A percentile compares a stretch with the other conserved stretches of the same genome.
phyloP scores from a whole-genome alignment of 345 rosid species.

The Pugionium dolabratum region DNA sequence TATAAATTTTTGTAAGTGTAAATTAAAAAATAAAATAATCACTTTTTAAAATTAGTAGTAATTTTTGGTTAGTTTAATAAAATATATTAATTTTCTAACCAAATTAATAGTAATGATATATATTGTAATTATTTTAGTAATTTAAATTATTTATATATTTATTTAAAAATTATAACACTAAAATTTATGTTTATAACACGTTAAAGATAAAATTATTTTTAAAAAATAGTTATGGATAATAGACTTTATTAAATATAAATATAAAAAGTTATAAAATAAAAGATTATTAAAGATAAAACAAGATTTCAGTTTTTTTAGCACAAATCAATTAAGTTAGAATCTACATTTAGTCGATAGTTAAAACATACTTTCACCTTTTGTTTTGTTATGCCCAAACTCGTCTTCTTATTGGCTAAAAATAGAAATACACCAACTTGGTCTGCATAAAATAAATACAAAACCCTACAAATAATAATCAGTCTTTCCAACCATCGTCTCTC shows the following conservation, averaged over 20 bases:
- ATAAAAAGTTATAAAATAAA: not conserved
- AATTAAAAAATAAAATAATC: too few species aligned
- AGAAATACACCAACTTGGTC: constrained; percentile 37
- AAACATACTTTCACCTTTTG: constrained; percentile 23
- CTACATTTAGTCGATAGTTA: constrained; percentile 15
- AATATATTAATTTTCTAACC: too few species aligned
- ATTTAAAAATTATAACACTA: too few species aligned
- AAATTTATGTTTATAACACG: too few species aligned
- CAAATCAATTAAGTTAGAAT: constrained; percentile 12
- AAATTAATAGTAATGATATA: too few species aligned
- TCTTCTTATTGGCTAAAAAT: constrained; percentile 37
- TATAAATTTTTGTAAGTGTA: too few species aligned
- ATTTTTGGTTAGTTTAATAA: too few species aligned
- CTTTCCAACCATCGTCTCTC: constrained; percentile 39
- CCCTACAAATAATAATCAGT: constrained; percentile 25
- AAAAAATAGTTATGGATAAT: too few species aligned
- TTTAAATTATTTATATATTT: too few species aligned
- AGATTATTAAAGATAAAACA: constrained; percentile 10
- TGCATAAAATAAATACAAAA: constrained; percentile 8
- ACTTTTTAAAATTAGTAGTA: too few species aligned
- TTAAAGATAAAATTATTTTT: too few species aligned
- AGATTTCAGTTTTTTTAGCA: constrained; percentile 1
- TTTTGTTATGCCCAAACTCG: constrained; percentile 9
- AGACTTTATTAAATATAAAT: constrained; percentile 1
- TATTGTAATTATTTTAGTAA: too few species aligned